Conservation (phyloP, 345 rosid genomes). For the Laguncularia racemosa region DNA sequence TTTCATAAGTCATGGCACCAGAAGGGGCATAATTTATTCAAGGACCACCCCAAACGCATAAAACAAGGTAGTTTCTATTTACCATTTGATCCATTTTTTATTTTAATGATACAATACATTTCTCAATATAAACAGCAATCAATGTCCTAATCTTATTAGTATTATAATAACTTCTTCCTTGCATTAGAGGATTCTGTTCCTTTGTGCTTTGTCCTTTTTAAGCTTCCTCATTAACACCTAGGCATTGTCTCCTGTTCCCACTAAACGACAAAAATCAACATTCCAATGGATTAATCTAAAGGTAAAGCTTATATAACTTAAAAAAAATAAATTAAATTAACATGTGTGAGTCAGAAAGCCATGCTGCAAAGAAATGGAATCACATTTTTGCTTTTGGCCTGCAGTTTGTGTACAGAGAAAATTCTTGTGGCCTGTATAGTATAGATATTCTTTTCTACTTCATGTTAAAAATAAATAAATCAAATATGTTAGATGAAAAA, state of each 20-base stretch:
- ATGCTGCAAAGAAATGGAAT: too few relatives aligned
- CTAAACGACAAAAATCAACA: slow-evolving; percentile 42
- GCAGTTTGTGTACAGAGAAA: too few relatives aligned
- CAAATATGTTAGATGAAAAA: too few relatives aligned
- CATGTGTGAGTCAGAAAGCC: too few relatives aligned
- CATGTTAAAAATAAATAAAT: too few relatives aligned
- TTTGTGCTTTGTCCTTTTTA: slow-evolving; percentile 23
- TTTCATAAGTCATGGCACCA: background rate
- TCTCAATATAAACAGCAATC: slow-evolving; percentile 18
- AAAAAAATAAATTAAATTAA: too few relatives aligned
- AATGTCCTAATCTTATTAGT: slow-evolving; percentile 19
- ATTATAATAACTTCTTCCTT: background rate
- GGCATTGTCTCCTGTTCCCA: slow-evolving; percentile 25
- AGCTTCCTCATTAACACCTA: slow-evolving; percentile 25
- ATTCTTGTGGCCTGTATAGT: too few relatives aligned
- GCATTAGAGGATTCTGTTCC: slow-evolving; percentile 9
- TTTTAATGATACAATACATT: background rate
- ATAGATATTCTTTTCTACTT: too few relatives aligned
- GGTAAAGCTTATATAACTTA: too few relatives aligned
- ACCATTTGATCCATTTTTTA: background rate
- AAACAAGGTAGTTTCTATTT: background rate
- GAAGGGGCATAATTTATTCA: background rate
- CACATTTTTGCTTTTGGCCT: too few relatives aligned
- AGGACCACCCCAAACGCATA: slow-evolving; percentile 11
- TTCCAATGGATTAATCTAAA: slow-evolving; percentile 15